Evolutionary conservation across 2,329 filamentous ascomycete genomes (phyloP), one percentile per base, ranked within the genome.

Genomic region (Blastomyces emzantsi): DNA sequence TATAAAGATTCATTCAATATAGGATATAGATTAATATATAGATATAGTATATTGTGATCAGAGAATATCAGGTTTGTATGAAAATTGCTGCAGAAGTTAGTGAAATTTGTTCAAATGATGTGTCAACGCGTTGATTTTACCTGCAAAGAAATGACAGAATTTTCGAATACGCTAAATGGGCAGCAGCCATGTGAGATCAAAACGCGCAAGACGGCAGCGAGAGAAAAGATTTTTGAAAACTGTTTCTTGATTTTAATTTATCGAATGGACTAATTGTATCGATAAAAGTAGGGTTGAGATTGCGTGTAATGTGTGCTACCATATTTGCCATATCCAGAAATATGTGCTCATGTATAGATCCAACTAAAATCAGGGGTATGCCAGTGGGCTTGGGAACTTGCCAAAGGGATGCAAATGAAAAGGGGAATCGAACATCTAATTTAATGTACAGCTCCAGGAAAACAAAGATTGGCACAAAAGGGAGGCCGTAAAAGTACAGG

Each of bases 101-200:
- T 41, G 39, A 41, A 41, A 41, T 41, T 41, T 15, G 39, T 41
- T 41, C 39, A 41, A 41, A 41, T 41, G 39, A n/a, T n/a, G 39
- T 41, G 39, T 41, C 39, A 41, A 41, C 8, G 39, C 39, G 8
- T 41, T 41, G 39, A 11, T 41, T 41, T 41, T 41, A 6, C 8
- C 39, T 41, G 39, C 39, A 2, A 41, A 41, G 39, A 41, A 41
- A 41, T 41, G 39, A 41, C 39, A 41, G 39, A 41, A 41, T 41
- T 41, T 41, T 41, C 39, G 39, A 41, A 41, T n/a, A n/a, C n/a
- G n/a, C n/a, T 30, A 30, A 30, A 30, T 73, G 74, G 71, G 64
- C 64, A 68, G 66, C 49, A 63, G 2, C 47, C 60, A 60, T 28
- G 39, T 57, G 51, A 61, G n/a, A 60, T 59, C 13, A 33, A 59